Conservation (phyloP, 2,329 filamentous ascomycete genomes). For the Paecilomyces formosus region DNA sequence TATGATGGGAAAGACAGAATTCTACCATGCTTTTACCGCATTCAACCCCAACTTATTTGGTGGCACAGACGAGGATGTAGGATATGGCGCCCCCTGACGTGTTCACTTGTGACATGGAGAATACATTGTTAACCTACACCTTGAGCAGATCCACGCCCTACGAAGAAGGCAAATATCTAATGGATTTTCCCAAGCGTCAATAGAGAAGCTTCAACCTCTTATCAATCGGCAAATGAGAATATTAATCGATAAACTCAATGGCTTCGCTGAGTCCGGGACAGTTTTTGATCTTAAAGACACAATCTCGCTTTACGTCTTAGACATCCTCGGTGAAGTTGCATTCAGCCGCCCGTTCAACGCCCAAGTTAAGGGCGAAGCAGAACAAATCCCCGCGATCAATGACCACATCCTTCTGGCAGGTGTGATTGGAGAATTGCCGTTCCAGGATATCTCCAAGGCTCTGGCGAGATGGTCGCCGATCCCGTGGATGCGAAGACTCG, state of each 20-base stretch:
- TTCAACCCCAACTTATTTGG: slow-evolving; percentile 7
- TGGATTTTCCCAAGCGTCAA: background rate
- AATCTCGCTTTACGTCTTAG: background rate
- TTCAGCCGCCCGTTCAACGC: background rate
- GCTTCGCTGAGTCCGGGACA: background rate
- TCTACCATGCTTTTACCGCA: slow-evolving; percentile 8
- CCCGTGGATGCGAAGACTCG: background rate
- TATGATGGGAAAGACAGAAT: slow-evolving; percentile 7
- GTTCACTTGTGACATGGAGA: too few relatives aligned
- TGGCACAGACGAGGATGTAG: background rate
- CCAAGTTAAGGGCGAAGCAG: background rate
- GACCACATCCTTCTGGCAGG: background rate
- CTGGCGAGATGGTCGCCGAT: background rate
- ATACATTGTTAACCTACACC: background rate
- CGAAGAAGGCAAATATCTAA: background rate
- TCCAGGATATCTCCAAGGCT: background rate
- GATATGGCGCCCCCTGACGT: too few relatives aligned
- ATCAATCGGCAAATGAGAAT: background rate
- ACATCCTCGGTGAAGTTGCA: background rate
- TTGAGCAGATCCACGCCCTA: background rate
- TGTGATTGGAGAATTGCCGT: background rate
- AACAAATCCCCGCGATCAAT: background rate
- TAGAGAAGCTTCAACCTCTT: background rate
- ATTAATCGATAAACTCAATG: background rate
- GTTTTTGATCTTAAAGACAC: background rate